Evolutionary conservation across 2,329 filamentous ascomycete species (phyloP).

Genomic region (Blastomyces gilchristii): DNA sequence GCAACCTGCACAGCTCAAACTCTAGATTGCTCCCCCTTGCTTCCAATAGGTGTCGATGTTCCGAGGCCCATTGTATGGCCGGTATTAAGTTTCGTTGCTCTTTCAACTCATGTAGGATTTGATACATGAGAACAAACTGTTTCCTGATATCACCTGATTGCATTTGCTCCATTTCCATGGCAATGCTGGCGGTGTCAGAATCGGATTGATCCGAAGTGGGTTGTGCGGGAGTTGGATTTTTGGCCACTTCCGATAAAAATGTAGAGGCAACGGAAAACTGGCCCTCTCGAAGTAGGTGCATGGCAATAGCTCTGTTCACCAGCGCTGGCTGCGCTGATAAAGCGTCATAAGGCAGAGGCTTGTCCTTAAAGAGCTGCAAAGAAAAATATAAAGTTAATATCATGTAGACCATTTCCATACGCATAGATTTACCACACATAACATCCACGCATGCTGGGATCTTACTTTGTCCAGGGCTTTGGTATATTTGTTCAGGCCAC

Average conservation of each 20-base stretch:
- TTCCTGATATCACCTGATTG: slow-evolving; percentile 61
- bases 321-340: slow-evolving; percentile 64
- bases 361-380: slow-evolving; percentile 53
- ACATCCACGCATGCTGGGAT: not conserved
- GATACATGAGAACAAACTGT: slow-evolving; percentile 83
- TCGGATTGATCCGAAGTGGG: slow-evolving; percentile 22
- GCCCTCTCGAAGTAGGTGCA: slow-evolving; percentile 91
- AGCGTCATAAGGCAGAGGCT: slow-evolving; percentile 64
- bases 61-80: slow-evolving; percentile 76
- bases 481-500: slow-evolving; percentile 69
- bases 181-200: slow-evolving; percentile 31
- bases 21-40: slow-evolving; percentile 82
- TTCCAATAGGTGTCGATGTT: slow-evolving; percentile 62
- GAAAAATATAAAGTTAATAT: slow-evolving; percentile 4
- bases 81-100: slow-evolving; percentile 60
- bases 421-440: not conserved
- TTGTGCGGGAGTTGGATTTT: slow-evolving; percentile 33
- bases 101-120: slow-evolving; percentile 69
- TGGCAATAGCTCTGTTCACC: slow-evolving; percentile 87
- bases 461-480: slow-evolving; percentile 73
- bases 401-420: not conserved
- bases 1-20: slow-evolving; percentile 83
- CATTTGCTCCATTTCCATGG: slow-evolving; percentile 47
- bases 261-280: slow-evolving; percentile 80
- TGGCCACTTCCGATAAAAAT: slow-evolving; percentile 63